Evolutionary conservation across 495 filamentous ascomycete genomes (phyloP).

Genomic region (Neurospora hispaniola): DNA sequence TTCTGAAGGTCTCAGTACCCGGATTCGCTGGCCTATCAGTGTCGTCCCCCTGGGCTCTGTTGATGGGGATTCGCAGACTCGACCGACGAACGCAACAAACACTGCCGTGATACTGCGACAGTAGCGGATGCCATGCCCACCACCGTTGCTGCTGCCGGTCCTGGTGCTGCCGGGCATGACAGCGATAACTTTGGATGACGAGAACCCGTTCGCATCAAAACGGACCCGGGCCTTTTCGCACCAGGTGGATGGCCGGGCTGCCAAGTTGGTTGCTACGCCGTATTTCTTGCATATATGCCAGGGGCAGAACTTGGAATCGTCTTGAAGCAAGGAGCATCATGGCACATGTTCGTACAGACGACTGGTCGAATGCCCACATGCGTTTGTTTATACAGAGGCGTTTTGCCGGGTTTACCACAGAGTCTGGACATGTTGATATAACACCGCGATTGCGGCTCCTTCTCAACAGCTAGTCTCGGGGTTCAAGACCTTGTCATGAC

Average conservation of each 20-base stretch:
- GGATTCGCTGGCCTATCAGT: not conserved
- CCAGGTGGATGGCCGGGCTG: not conserved
- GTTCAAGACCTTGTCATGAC: not conserved
- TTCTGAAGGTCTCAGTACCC: not conserved
- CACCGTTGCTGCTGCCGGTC: not conserved
- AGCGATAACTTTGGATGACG: slow-evolving; percentile 1
- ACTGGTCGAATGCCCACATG: not conserved
- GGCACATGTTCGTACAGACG: not conserved
- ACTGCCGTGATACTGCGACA: not conserved
- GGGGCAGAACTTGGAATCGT: not conserved
- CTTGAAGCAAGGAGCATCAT: not conserved
- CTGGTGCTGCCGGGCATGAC: not conserved
- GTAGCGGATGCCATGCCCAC: not conserved
- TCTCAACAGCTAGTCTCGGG: not conserved
- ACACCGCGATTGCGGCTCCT: not conserved
- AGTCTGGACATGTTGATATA: not conserved
- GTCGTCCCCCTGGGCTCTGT: not conserved
- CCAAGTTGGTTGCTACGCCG: not conserved
- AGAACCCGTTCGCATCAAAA: slow-evolving; percentile 7
- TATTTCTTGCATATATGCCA: not conserved
- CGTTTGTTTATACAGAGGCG: not conserved
- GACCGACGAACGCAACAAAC: not conserved
- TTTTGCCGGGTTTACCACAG: not conserved
- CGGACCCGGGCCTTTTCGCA: not conserved
- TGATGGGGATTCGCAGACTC: not conserved